Evolutionary conservation across 2,329 filamentous ascomycete genomes (phyloP).

Genomic region (Penicillium verrucosum): DNA sequence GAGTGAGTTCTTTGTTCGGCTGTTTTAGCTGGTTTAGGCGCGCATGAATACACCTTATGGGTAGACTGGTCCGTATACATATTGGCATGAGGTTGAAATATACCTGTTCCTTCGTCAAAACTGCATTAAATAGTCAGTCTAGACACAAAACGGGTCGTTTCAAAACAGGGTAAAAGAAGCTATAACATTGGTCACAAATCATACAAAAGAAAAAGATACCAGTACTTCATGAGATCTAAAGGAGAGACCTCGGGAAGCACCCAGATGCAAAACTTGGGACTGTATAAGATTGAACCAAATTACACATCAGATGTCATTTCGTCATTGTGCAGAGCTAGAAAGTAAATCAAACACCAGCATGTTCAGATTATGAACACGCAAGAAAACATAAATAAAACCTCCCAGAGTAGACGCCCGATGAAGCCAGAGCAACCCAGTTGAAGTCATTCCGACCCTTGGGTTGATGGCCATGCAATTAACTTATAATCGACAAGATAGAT

Average conservation of each 20-base stretch:
- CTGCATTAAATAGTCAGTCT: neutral
- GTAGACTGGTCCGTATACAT: too few species aligned
- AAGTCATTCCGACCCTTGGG: neutral
- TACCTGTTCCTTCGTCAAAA: neutral
- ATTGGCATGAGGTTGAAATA: neutral
- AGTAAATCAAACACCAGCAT: slow-evolving; percentile 4
- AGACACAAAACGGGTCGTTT: neutral
- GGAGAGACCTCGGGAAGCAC: too few species aligned
- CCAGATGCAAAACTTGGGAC: neutral
- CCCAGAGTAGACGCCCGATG: slow-evolving; percentile 4
- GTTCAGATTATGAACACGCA: slow-evolving; percentile 5
- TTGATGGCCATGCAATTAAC: slow-evolving; percentile 8
- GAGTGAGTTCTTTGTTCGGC: neutral
- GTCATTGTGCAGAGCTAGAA: slow-evolving; percentile 1
- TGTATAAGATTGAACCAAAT: neutral
- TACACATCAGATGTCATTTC: neutral
- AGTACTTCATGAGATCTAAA: too few species aligned
- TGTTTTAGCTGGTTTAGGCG: neutral
- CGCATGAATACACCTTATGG: neutral
- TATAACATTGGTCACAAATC: neutral
- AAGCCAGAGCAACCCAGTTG: neutral
- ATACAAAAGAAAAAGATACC: too few species aligned
- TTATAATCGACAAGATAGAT: neutral
- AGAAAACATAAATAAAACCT: neutral
- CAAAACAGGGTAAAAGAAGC: neutral